These are phyloP conservation scores for Zygnema circumcarinatum DNA, from an alignment of 139 green algal species.

Conservation along the genomic window DNA sequence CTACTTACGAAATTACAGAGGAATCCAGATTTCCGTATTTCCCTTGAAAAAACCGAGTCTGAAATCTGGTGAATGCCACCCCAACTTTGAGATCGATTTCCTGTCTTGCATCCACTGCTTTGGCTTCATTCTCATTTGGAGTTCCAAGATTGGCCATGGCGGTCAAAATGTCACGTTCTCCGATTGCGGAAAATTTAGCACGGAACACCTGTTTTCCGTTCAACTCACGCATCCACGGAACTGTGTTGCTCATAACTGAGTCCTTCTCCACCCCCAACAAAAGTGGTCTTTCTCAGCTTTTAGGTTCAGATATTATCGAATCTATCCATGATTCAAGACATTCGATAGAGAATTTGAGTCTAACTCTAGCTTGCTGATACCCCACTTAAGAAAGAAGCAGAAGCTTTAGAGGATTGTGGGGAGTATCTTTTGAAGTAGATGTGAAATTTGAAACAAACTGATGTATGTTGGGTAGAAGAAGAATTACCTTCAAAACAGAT, in stretches of 20 bases:
- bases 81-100: constrained; percentile 95
- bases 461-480: no score
- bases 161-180: constrained; percentile 72
- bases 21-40: constrained; percentile 91
- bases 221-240: constrained; percentile 65
- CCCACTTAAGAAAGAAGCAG: constrained; percentile 86
- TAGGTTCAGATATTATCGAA: constrained; percentile 75
- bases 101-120: constrained; percentile 76
- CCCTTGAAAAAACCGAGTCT: constrained; percentile 86
- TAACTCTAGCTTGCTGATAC: constrained; percentile 57
- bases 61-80: constrained; percentile 94
- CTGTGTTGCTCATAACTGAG: constrained; percentile 80
- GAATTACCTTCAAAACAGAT: constrained; percentile 98
- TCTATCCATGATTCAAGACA: constrained; percentile 78
- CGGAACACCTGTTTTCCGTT: constrained; percentile 67
- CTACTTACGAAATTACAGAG: constrained; percentile 77
- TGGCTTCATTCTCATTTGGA: constrained; percentile 80
- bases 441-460: constrained; percentile 62
- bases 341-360: background rate
- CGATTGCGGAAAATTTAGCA: constrained; percentile 90
- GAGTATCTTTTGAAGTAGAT: constrained; percentile 9
- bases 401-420: constrained; percentile 66
- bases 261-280: constrained; percentile 74
- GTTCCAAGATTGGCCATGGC: constrained; percentile 81
- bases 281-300: constrained; percentile 78